Percentiles rank a stretch among this genome's conserved stretches.
Conservation (phyloP, 805 yeast species). For the Kodamaea fukazawae region DNA sequence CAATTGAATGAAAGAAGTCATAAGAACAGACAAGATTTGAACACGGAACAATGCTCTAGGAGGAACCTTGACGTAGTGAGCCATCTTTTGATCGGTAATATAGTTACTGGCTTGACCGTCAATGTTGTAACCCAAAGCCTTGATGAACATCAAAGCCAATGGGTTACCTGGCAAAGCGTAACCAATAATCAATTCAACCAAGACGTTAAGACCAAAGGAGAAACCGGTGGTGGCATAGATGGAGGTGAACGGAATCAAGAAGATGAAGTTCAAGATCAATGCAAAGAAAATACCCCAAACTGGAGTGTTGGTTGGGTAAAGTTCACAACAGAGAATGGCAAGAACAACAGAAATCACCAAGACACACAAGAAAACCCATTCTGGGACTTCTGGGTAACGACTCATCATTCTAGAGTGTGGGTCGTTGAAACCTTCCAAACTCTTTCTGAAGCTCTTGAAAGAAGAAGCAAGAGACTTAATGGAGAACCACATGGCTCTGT, state of each 20-base stretch:
- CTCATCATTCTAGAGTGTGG: conserved; percentile 34
- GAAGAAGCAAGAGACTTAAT: conserved; percentile 13
- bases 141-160: conserved; percentile 45
- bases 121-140: conserved; percentile 57
- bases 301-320: conserved; percentile 34
- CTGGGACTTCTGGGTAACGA: conserved; percentile 34
- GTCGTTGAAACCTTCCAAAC: conserved; percentile 32
- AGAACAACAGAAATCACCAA: conserved; percentile 28
- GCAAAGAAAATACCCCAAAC: conserved; percentile 39
- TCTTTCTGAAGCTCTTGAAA: conserved; percentile 18
- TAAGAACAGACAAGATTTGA: conserved; percentile 24
- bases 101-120: conserved; percentile 57
- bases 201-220: conserved; percentile 33
- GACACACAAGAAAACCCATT: conserved; percentile 26
- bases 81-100: conserved; percentile 57
- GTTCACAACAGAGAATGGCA: conserved; percentile 29
- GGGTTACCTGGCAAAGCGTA: conserved; percentile 39
- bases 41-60: conserved; percentile 56
- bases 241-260: conserved; percentile 32
- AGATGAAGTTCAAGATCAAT: conserved; percentile 29
- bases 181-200: conserved; percentile 38
- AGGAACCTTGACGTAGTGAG: conserved; percentile 62
- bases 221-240: conserved; percentile 31
- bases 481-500: conserved; percentile 14
- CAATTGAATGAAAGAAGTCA: conserved; percentile 20